Conservation (phyloP, 345 rosid genomes). For the Isatis tinctoria region DNA sequence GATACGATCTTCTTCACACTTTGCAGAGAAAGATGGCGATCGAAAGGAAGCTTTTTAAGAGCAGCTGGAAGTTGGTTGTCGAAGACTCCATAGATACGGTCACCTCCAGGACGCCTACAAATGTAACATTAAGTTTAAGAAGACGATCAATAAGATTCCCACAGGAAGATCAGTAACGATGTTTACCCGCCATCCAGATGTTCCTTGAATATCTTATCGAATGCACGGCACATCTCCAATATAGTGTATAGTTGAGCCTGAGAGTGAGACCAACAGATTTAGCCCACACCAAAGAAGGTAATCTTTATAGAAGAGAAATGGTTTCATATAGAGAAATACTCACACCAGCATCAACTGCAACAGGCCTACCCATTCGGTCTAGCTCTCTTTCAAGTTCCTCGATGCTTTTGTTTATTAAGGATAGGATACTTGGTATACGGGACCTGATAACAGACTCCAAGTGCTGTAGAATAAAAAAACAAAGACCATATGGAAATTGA, state of each 20-base stretch:
- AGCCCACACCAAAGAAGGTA: neutral
- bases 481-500: neutral
- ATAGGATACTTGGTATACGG: constrained; percentile 80
- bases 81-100: constrained; percentile 76
- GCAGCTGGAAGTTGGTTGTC: constrained; percentile 93
- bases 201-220: constrained; percentile 87
- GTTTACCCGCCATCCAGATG: constrained; percentile 93
- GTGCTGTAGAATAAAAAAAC: constrained; percentile 47
- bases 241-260: constrained; percentile 84
- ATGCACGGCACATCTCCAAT: constrained; percentile 80
- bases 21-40: constrained; percentile 77
- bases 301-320: neutral
- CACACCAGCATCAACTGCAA: constrained; percentile 95
- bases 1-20: constrained; percentile 72
- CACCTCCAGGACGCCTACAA: constrained; percentile 79
- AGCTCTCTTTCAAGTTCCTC: constrained; percentile 91
- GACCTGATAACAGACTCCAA: constrained; percentile 84
- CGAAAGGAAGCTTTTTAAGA: constrained; percentile 80
- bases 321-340: constrained; percentile 10
- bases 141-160: neutral
- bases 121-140: neutral
- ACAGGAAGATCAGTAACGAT: neutral
- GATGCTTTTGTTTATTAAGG: constrained; percentile 81
- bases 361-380: constrained; percentile 83
- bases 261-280: constrained; percentile 17